phyloP scores from a whole-genome alignment of 768 basidiomycete genomes.

The Hygrocybe punicea region DNA sequence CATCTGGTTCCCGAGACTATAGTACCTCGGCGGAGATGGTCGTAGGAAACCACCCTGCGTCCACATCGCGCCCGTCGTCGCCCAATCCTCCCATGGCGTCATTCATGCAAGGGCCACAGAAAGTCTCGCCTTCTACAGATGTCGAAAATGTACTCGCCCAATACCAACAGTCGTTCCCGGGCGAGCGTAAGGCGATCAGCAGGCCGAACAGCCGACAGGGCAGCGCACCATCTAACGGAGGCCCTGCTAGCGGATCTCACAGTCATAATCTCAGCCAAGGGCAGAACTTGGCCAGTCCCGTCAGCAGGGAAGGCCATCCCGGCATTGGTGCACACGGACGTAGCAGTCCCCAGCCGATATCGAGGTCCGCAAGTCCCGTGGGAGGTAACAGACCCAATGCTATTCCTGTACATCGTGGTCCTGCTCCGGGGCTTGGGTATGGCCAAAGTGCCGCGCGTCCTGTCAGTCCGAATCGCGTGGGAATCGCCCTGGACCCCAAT shows the following conservation, averaged over 20 bases:
- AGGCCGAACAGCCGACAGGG: slow-evolving; percentile 49
- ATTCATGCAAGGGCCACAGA: slow-evolving; percentile 66
- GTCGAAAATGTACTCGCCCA: slow-evolving; percentile 70
- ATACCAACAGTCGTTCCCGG: slow-evolving; percentile 85
- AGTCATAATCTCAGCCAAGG: slow-evolving; percentile 30
- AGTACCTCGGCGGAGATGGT: slow-evolving; percentile 71
- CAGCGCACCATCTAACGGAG: slow-evolving; percentile 29
- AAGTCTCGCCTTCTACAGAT: slow-evolving; percentile 45
- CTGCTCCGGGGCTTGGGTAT: not conserved
- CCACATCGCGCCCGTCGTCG: slow-evolving; percentile 66
- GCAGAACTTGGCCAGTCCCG: slow-evolving; percentile 47
- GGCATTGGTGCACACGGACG: slow-evolving; percentile 76
- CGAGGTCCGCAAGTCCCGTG: slow-evolving; percentile 55
- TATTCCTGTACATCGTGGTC: slow-evolving; percentile 8
- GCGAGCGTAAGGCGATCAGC: slow-evolving; percentile 66
- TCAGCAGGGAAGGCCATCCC: slow-evolving; percentile 64
- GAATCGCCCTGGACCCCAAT: slow-evolving; percentile 75
- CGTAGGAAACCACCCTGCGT: slow-evolving; percentile 68
- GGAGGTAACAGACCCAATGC: slow-evolving; percentile 34
- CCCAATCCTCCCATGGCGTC: slow-evolving; percentile 70
- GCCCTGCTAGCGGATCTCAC: slow-evolving; percentile 15
- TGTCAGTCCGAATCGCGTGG: slow-evolving; percentile 75
- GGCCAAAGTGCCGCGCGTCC: slow-evolving; percentile 37
- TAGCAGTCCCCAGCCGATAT: slow-evolving; percentile 59
- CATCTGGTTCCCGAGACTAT: slow-evolving; percentile 49